Conservation (phyloP, 116 monocot species). For the Papilionanthe hybrid region DNA sequence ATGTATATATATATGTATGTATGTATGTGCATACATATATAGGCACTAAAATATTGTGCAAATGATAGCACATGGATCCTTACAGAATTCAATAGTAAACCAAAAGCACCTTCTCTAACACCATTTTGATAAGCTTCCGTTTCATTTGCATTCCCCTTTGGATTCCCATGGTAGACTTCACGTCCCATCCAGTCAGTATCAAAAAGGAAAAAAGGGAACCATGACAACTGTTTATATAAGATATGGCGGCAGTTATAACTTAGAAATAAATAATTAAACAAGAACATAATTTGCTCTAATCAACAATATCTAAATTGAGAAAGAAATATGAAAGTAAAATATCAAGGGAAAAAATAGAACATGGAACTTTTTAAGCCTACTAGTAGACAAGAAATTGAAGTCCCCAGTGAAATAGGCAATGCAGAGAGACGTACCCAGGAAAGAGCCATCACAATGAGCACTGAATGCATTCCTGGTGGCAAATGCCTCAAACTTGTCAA, state of each 20-base stretch:
- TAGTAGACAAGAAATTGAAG: not conserved
- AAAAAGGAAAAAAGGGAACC: conserved; percentile 99
- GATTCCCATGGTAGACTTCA: conserved; percentile 94
- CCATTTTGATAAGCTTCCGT: conserved; percentile 58
- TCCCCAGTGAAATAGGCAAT: not conserved
- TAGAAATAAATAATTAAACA: not conserved
- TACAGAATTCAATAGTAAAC: conserved; percentile 94
- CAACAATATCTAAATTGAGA: not conserved
- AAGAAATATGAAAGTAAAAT: not conserved
- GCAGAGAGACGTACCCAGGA: conserved; percentile 73
- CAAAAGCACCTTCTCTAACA: conserved; percentile 89
- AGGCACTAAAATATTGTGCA: not conserved
- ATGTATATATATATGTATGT: no score
- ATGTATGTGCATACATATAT: no score
- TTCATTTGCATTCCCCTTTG: conserved; percentile 50
- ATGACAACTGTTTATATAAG: conserved; percentile 58
- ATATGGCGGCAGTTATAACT: not conserved
- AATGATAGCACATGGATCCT: conserved; percentile 27
- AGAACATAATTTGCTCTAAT: not conserved
- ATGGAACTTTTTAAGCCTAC: not conserved
- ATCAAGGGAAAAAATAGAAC: not conserved
- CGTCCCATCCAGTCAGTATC: conserved; percentile 99
- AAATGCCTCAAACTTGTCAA: conserved; percentile 93
- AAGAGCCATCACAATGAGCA: conserved; percentile 91
- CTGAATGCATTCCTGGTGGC: conserved; percentile 85